phyloP scores from a whole-genome alignment of 345 rosid species.

The Tarenaya hassleriana region DNA sequence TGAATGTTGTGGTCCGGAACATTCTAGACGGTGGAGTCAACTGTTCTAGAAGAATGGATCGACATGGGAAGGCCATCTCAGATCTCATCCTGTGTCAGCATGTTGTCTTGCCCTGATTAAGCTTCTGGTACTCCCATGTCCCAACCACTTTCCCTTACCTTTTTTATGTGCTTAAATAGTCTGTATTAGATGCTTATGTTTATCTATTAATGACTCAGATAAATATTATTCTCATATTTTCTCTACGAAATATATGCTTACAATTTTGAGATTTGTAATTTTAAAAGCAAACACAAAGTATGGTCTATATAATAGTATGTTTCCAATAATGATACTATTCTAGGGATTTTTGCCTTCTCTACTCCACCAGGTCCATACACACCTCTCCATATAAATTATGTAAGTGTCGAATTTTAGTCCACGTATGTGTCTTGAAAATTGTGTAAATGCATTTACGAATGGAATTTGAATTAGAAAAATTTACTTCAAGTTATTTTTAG shows the following conservation, averaged over 20 bases:
- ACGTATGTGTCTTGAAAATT: no score
- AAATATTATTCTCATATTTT: no score
- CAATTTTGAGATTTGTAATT: no score
- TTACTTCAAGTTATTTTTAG: constrained; percentile 15
- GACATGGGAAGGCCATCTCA: constrained; percentile 78
- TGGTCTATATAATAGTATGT: no score
- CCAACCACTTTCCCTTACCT: not conserved
- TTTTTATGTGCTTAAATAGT: not conserved
- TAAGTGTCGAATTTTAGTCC: no score
- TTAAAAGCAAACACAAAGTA: no score
- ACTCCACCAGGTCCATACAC: no score
- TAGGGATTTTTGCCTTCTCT: no score
- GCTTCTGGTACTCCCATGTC: not conserved
- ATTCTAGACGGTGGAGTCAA: constrained; percentile 86
- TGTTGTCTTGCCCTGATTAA: constrained; percentile 43
- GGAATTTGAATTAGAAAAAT: constrained; percentile 23
- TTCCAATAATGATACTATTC: no score
- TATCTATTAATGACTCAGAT: no score
- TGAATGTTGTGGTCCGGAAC: constrained; percentile 71
- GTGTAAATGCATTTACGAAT: not conserved
- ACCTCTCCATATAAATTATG: no score
- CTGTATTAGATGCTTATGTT: not conserved
- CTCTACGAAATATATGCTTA: no score
- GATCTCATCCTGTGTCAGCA: constrained; percentile 65
- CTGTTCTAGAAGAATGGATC: constrained; percentile 85